A percentile compares a stretch with the other conserved stretches of the same genome.
Evolutionary conservation across 2,329 filamentous ascomycete genomes (phyloP).

Genomic region (Pleurostoma richardsiae): DNA sequence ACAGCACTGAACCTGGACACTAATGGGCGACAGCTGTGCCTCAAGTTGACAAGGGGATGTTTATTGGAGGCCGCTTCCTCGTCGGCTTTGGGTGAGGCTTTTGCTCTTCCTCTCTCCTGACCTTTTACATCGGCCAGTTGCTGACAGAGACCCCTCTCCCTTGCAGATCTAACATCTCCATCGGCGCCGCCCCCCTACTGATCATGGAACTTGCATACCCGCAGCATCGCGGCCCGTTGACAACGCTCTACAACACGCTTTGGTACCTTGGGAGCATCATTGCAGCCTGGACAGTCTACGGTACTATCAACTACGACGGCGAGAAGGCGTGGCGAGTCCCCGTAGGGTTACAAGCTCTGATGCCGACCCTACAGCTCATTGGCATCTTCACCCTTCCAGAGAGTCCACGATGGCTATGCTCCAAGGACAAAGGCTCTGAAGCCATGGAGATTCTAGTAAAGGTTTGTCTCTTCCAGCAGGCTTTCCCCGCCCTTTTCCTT

Average conservation of each 20-base stretch:
- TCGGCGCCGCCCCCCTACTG: conserved; percentile 13
- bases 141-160: background rate
- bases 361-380: conserved; percentile 9
- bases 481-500: background rate
- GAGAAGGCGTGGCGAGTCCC: conserved; percentile 11
- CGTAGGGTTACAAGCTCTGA: conserved; percentile 6
- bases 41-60: conserved; percentile 23
- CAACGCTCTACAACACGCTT: conserved; percentile 23
- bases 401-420: conserved; percentile 29
- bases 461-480: background rate
- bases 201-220: conserved; percentile 31
- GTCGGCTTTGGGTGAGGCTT: conserved; percentile 23
- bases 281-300: conserved; percentile 15
- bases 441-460: conserved; percentile 22
- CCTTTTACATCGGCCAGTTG: conserved; percentile 2
- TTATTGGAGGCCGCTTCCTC: conserved; percentile 30
- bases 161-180: conserved; percentile 11
- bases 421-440: conserved; percentile 23
- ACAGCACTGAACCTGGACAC: no score
- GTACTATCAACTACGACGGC: conserved; percentile 11
- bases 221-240: conserved; percentile 24
- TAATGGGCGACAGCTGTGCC: conserved; percentile 25
- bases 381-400: conserved; percentile 27
- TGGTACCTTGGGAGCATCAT: conserved; percentile 20
- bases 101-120: no score